These are phyloP conservation scores for Cotoneaster glaucophyllus DNA, from an alignment of 306 rosid species.

Conservation along the genomic window DNA sequence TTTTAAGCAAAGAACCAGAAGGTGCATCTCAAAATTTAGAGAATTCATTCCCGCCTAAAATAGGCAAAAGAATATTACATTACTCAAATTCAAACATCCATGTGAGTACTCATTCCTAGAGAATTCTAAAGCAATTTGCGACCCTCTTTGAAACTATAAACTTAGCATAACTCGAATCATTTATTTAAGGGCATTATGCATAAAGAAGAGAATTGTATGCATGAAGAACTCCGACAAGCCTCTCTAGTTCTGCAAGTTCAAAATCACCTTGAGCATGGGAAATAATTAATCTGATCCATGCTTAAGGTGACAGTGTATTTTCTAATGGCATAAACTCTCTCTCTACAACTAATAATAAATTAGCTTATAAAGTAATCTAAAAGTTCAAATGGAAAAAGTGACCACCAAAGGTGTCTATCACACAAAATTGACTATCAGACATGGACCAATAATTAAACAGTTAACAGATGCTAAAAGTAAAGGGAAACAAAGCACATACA, in stretches of 20 bases:
- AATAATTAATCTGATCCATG: not conserved
- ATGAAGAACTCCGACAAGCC: not conserved
- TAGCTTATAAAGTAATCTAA: not conserved
- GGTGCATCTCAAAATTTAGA: not conserved
- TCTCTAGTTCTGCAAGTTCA: not conserved
- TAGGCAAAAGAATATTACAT: conserved; percentile 11
- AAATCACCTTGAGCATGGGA: not conserved
- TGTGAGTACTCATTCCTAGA: not conserved
- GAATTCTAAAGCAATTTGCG: not conserved
- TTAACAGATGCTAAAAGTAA: not conserved
- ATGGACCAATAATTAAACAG: not conserved
- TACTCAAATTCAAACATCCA: not conserved
- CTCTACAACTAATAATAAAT: not conserved
- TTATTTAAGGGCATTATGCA: not conserved
- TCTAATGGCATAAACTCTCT: not conserved
- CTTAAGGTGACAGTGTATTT: not conserved
- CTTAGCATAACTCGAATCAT: not conserved
- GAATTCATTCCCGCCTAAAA: not conserved
- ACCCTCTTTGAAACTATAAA: not conserved
- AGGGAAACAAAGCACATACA: not conserved
- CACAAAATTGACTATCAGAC: not conserved
- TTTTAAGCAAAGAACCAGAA: conserved; percentile 6
- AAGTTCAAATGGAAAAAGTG: not conserved
- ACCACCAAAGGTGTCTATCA: not conserved
- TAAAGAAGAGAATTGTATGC: not conserved